Evolutionary conservation across 2,329 filamentous ascomycete genomes (phyloP), one percentile per base, ranked within the genome.

Genomic region (Xylaria polymorpha): DNA sequence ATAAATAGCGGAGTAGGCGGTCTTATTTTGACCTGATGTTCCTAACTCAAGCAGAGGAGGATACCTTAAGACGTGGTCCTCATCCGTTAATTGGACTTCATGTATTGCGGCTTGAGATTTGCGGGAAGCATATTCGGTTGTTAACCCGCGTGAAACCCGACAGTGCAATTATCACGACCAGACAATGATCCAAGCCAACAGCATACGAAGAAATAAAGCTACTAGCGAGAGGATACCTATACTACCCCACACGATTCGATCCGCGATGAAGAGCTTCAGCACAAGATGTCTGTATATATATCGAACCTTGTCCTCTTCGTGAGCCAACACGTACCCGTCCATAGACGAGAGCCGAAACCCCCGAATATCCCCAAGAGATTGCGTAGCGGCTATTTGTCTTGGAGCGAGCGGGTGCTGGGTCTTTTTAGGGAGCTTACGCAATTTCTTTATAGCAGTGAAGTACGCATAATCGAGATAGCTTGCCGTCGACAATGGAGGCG

Each of bases 331-430:
- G 68, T 81, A 86, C 14, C 80, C 83, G 70, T 88, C 85, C 83
- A 87, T 85, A 25, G 82, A 80, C 0, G 85, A 86, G 15, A 84
- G 82, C 41, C 83, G 81, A 73, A 86, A 85, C 9, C 76, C 78
- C 22, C 83, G 81, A 53, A 86, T 83, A 55, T 87, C 84, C 20
- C 79, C 71, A 25, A 71, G 69, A 46, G 65, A 55, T 32, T 63
- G 69, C 18, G 71, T 69, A 10, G 64, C 44, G 0, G 64, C 32
- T 2, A 60, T 50, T 39, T 79, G 77, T 3, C 76, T 79, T 6
- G 83, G 85, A 4, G 80, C 83, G 68, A 83, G 74, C 1, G 82
- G 83, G 56, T 79, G 77, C 57, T 80, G 76, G 32, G 86, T 82
- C 20, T 74, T 79, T 53, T 76, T 76, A 0, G 85, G 85, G 55